Conservation (phyloP, 1,284 basidiomycete species). For the Melampsora occidentalis region DNA sequence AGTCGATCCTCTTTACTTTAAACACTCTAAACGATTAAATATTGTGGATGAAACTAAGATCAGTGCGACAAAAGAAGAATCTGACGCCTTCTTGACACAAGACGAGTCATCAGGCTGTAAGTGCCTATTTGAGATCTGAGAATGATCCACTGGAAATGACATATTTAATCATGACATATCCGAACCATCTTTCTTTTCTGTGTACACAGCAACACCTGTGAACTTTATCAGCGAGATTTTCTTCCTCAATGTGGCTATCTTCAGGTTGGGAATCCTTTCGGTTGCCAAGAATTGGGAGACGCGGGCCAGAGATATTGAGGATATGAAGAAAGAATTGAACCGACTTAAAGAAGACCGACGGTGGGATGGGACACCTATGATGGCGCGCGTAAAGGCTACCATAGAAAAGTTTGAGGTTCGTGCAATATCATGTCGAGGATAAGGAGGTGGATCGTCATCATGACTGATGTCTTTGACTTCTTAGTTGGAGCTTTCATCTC, state of each 20-base stretch:
- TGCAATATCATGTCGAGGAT: background rate
- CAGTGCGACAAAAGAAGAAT: slow-evolving; percentile 81
- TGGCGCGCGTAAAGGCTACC: slow-evolving; percentile 24
- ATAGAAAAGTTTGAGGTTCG: slow-evolving; percentile 41
- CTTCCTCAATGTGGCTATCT: slow-evolving; percentile 77
- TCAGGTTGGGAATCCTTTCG: slow-evolving; percentile 78
- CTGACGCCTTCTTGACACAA: slow-evolving; percentile 66
- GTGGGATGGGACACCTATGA: slow-evolving; percentile 64
- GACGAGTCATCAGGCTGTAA: background rate
- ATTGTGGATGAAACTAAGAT: slow-evolving; percentile 84
- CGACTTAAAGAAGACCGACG: slow-evolving; percentile 71
- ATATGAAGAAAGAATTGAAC: slow-evolving; percentile 73
- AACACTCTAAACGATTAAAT: slow-evolving; percentile 68
- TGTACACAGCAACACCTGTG: slow-evolving; percentile 55
- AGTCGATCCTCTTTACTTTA: slow-evolving; percentile 80
- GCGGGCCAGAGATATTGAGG: slow-evolving; percentile 69
- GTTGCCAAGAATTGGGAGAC: slow-evolving; percentile 72
- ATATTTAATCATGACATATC: background rate
- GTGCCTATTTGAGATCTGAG: background rate
- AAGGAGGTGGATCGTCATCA: slow-evolving; percentile 1
- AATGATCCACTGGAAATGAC: background rate
- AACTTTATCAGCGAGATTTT: slow-evolving; percentile 97
- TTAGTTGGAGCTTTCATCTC: slow-evolving; percentile 46
- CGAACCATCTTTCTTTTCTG: background rate
- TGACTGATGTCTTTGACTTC: slow-evolving; percentile 17